Base-by-base conservation (phyloP, 306 rosid species). In the Notholithocarpus densiflorus region DNA sequence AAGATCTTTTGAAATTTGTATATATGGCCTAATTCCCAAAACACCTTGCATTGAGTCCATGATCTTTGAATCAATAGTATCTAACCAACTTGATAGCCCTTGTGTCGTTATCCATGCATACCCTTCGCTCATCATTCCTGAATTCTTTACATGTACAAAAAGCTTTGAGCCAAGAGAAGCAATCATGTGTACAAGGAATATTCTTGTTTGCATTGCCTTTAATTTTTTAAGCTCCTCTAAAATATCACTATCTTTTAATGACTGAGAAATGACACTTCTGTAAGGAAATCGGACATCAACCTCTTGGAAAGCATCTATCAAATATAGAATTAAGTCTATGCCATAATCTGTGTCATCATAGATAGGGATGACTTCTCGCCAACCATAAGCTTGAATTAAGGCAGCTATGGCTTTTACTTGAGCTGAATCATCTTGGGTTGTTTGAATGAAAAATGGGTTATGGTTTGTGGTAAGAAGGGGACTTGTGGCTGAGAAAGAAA, bases 1-100 rank as follows among this genome's bases (percentile, higher is more conserved):
- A 29, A 87, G 77, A 45, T 15, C 10, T 61, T 29, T 3, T 0
- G 82, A 72, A 5, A 1, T 8, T 4, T 68, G 76, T 20, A 82
- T 17, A 13, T 20, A 20, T 0, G 88, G 83, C 79, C 75, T 84
- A 21, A 87, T 68, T 31, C 86, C 88, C 19, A 84, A 37, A 2
- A 84, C 82, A 34, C 88, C 88, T 76, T 82, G 86, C 90, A 84
- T 84, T 15, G 77, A 77, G 12, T 77, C 79, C 60, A 79, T 21
- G 32, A 37, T 57, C 31, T 64, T 10, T 51, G 72, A 52, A 20
- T 3, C 75, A 31, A 2, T 8, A 0, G 84, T 75, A 79, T 68
- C 10, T 4, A 79, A 4, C 51, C 53, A 17, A 40, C 59, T 19
- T 4, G 88, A 79, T 32, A 87, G n/a, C 8, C 69, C 82, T 57